Percentiles rank a stretch among this genome's conserved stretches.
Conservation (phyloP, 805 yeast species). For the Sungouiella thailandica region DNA sequence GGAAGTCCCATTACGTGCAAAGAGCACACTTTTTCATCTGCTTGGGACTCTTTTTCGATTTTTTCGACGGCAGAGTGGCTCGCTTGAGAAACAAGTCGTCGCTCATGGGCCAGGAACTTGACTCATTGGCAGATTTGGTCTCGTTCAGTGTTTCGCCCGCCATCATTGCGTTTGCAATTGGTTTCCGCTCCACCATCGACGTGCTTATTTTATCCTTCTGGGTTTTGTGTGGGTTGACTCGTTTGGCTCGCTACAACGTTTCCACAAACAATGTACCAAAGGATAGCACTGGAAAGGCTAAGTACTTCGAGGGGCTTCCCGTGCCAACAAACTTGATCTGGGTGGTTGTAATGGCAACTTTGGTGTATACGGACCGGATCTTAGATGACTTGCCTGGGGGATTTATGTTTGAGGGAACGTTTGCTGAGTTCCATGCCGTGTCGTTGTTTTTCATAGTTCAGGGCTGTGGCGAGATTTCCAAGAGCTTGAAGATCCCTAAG, state of each 20-base stretch:
- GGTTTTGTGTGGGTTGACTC: constrained; percentile 88
- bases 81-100: constrained; percentile 88
- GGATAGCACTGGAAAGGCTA: constrained; percentile 79
- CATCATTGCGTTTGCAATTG: constrained; percentile 84
- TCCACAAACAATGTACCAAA: constrained; percentile 91
- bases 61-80: constrained; percentile 96
- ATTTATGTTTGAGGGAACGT: constrained; percentile 44
- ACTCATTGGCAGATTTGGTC: constrained; percentile 90
- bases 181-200: constrained; percentile 81
- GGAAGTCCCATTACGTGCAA: constrained; percentile 64
- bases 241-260: constrained; percentile 93
- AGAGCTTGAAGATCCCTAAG: constrained; percentile 87
- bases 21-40: constrained; percentile 86
- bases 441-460: constrained; percentile 61
- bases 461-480: constrained; percentile 89
- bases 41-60: constrained; percentile 92
- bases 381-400: constrained; percentile 64
- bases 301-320: constrained; percentile 94
- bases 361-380: constrained; percentile 51
- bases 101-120: constrained; percentile 95
- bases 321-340: constrained; percentile 82
- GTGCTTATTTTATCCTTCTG: constrained; percentile 71
- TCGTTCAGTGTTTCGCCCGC: constrained; percentile 97
- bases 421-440: constrained; percentile 72
- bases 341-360: constrained; percentile 66